phyloP scores from a whole-genome alignment of 2,329 filamentous ascomycete species.

The Neoarthrinium moseri region DNA sequence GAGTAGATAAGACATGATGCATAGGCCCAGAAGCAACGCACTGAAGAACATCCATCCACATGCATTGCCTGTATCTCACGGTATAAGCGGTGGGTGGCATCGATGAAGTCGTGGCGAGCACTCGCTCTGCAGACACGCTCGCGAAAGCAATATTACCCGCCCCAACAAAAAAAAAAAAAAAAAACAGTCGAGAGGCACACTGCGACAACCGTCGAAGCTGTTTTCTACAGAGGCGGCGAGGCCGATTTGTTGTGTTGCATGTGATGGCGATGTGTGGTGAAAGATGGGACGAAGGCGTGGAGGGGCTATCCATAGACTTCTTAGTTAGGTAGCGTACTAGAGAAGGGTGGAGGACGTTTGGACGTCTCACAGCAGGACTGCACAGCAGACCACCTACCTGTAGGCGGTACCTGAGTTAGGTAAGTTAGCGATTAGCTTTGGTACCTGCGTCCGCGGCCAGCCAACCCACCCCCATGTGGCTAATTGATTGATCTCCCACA shows the following conservation, averaged over 20 bases:
- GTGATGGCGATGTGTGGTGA: too few species aligned
- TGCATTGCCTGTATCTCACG: too few species aligned
- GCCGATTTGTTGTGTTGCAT: too few species aligned
- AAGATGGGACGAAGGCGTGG: too few species aligned
- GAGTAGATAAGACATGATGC: not conserved
- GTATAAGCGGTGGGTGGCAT: too few species aligned
- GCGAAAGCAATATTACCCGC: too few species aligned
- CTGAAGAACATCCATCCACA: not conserved
- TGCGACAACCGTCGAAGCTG: not conserved
- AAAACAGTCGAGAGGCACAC: not conserved
- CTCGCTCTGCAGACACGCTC: not conserved
- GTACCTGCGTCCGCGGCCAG: not conserved
- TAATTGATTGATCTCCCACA: slow-evolving; percentile 7
- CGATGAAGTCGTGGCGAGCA: too few species aligned
- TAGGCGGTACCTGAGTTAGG: too few species aligned
- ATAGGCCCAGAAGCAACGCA: not conserved
- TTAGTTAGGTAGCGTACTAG: not conserved
- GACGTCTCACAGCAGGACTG: not conserved
- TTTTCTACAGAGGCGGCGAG: too few species aligned
- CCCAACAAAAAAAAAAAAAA: not conserved
- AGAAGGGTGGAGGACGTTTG: not conserved
- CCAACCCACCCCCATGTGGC: not conserved
- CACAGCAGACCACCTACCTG: too few species aligned
- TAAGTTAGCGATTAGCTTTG: not conserved
- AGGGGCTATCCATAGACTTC: too few species aligned